Evolutionary conservation across 2,329 filamentous ascomycete genomes (phyloP).

Genomic region (Microascus cirrosus): DNA sequence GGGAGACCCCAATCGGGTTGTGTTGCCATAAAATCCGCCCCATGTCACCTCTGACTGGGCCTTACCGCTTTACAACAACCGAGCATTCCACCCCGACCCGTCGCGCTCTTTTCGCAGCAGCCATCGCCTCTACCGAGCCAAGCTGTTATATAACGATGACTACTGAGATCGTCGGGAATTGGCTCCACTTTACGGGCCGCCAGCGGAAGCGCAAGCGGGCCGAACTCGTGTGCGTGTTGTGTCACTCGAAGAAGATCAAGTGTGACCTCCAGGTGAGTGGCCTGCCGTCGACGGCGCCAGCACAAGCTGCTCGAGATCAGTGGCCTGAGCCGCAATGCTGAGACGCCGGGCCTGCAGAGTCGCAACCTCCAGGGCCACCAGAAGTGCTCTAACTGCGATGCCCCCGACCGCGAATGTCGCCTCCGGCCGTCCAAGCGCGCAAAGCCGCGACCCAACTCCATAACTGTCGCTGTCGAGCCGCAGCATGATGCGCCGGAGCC

Average conservation of each 20-base stretch:
- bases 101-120: too few species aligned
- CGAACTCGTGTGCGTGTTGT: constrained; percentile 16
- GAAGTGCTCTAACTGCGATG: constrained; percentile 17
- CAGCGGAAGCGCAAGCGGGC: constrained; percentile 21
- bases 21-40: too few species aligned
- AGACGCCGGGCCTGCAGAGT: not conserved
- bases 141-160: too few species aligned
- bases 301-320: too few species aligned
- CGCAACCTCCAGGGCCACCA: constrained; percentile 12
- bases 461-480: not conserved
- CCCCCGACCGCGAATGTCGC: constrained; percentile 14
- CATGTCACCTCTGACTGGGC: too few species aligned
- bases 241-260: constrained; percentile 23
- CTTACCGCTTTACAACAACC: too few species aligned
- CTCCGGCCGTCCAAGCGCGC: constrained; percentile 17
- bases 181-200: constrained; percentile 18
- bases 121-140: too few species aligned
- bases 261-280: constrained; percentile 18
- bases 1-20: too few species aligned
- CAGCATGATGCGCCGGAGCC: not conserved
- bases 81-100: too few species aligned
- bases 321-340: not conserved
- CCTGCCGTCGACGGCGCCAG: too few species aligned
- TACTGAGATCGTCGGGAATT: constrained; percentile 17
- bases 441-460: constrained; percentile 9